Evolutionary conservation across 1,284 basidiomycete species (phyloP).

Genomic region (Trichosporon ovoides): DNA sequence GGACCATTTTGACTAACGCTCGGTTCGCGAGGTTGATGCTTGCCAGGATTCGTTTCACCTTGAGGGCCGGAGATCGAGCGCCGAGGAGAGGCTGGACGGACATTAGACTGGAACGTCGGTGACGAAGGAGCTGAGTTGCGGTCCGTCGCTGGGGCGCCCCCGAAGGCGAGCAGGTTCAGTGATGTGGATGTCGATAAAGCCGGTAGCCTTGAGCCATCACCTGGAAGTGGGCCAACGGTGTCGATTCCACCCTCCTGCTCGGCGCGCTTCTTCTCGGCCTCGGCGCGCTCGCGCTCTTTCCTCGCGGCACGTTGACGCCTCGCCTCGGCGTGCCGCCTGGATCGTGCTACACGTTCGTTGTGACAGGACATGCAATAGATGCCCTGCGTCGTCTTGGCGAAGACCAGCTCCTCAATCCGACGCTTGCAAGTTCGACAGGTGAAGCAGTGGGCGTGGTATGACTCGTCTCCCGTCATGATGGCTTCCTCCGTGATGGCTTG

Average conservation of each 20-base stretch:
- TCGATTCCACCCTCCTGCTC: constrained; percentile 1
- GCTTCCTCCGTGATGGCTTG: constrained; percentile 91
- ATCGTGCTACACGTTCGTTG: constrained; percentile 89
- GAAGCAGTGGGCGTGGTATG: constrained; percentile 97
- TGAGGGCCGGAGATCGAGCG: background rate
- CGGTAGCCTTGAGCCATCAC: background rate
- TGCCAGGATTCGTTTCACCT: background rate
- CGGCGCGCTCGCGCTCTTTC: constrained; percentile 39
- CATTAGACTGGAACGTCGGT: background rate
- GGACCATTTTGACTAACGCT: background rate
- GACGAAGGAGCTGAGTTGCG: constrained; percentile 9
- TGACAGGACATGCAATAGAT: constrained; percentile 99
- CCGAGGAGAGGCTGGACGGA: background rate
- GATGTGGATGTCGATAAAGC: constrained; percentile 15
- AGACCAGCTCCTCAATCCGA: constrained; percentile 94
- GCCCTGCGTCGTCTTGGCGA: constrained; percentile 95
- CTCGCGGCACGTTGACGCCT: constrained; percentile 51
- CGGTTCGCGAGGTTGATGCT: background rate
- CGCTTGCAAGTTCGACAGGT: constrained; percentile 92
- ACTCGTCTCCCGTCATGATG: constrained; percentile 98
- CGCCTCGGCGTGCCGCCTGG: constrained; percentile 77
- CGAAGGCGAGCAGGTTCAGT: constrained; percentile 13
- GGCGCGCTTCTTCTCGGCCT: constrained; percentile 20
- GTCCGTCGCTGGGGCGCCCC: background rate
- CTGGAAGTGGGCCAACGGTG: constrained; percentile 1